Evolutionary conservation across 495 filamentous ascomycete species (phyloP), one percentile per base, ranked within the genome.

Genomic region (Wilcoxina mikolae): DNA sequence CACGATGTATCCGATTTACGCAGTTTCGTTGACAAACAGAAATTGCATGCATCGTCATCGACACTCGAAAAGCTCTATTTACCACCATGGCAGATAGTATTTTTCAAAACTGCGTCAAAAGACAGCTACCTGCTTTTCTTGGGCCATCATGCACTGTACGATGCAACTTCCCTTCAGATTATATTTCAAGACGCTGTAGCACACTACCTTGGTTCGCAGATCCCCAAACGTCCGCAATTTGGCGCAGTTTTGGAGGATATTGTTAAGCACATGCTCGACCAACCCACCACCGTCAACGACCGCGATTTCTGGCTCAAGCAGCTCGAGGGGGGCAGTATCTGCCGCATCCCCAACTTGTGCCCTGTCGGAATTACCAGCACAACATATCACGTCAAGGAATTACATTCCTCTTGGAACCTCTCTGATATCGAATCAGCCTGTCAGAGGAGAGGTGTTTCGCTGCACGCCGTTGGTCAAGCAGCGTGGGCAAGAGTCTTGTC

Each of bases 71-170:
- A 67, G 15, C 60, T 79, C 15, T 67, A 73, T 55, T 46, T 58
- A 26, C 76, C 75, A 7, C 72, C 66, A 56, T 78, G 71, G 79
- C 57, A 59, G 58, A 72, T 80, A 39, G 53, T 59, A 25, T 42
- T 76, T 5, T 49, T 64, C 9, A 43, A 66, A 31, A 51, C 60
- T 0, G 51, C 60, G 4, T 43, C 35, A 1, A 55, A 54, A n/a
- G 43, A 48, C 3, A 55, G 44, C 11, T 51, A 63, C 0, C 55
- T 82, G 10, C 63, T 73, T 35, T 70, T 84, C 41, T 77, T 71
- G 12, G 72, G 75, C 3, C 79, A 87, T 50, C 86, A 94, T 67
- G 82, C 83, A 2, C 68, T 94, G 0, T 91, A 87, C 58, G 86
- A 94, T 69, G 87, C 83, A 0, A 71, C 77, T 29, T 82, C 83